Evolutionary conservation across 345 rosid genomes (phyloP).

Genomic region (Lepidium didymum): DNA sequence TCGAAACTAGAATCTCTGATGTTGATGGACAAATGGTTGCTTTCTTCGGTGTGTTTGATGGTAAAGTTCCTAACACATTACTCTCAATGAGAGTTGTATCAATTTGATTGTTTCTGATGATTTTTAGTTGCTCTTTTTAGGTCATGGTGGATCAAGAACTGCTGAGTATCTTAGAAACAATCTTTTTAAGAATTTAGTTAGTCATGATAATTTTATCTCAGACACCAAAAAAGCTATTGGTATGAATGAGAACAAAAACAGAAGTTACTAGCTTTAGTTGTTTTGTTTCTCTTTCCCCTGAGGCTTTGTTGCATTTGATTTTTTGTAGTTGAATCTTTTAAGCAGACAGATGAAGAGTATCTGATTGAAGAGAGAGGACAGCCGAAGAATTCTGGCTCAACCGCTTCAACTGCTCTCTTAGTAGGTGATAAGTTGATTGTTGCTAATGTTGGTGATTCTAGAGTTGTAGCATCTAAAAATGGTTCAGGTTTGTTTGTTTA

Average conservation of each 20-base stretch:
- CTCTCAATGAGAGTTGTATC: background rate
- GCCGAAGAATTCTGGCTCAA: conserved; percentile 87
- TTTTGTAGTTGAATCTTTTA: conserved; percentile 67
- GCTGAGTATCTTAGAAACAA: conserved; percentile 89
- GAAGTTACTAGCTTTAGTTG: background rate
- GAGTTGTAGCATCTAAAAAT: conserved; percentile 87
- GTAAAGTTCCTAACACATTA: conserved; percentile 26
- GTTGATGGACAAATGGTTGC: conserved; percentile 96
- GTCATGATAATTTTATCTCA: conserved; percentile 70
- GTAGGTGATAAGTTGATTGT: conserved; percentile 84
- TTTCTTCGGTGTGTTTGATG: conserved; percentile 96
- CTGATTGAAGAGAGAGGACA: conserved; percentile 77
- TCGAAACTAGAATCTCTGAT: conserved; percentile 90
- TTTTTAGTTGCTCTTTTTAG: conserved; percentile 27
- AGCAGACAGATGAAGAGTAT: conserved; percentile 78
- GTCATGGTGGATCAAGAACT: conserved; percentile 97
- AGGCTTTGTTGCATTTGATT: background rate
- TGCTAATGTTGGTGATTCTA: conserved; percentile 96
- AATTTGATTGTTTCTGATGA: background rate
- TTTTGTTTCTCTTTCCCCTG: background rate
- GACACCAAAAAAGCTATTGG: conserved; percentile 93
- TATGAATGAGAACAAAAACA: conserved; percentile 2
- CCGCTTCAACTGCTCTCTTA: conserved; percentile 90
- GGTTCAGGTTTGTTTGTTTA: conserved; percentile 51
- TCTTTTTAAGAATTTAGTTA: conserved; percentile 82